A percentile compares a stretch with the other conserved stretches of the same genome.
Evolutionary conservation across 208 protist genomes (phyloP).

Genomic region (Trypanosoma cruzi): DNA sequence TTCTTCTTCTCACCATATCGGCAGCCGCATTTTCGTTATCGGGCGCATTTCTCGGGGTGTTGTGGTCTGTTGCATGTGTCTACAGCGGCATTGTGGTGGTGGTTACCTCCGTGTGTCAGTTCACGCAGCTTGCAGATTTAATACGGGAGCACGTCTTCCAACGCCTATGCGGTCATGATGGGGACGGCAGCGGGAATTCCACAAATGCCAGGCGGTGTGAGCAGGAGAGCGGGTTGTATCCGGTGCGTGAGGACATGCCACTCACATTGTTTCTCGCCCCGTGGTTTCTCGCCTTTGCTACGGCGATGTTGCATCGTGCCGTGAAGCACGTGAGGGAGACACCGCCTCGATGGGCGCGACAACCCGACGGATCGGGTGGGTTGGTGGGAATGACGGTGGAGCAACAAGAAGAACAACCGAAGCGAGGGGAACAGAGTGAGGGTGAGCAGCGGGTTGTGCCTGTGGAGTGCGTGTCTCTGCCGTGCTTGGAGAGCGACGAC

Average conservation of each 20-base stretch:
- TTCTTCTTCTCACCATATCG: slow-evolving; percentile 18
- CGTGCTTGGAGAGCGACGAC: slow-evolving; percentile 13
- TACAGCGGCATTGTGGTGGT: slow-evolving; percentile 24
- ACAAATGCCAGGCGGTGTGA: slow-evolving; percentile 1
- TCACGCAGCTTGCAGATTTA: slow-evolving; percentile 13
- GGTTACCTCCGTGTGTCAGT: slow-evolving; percentile 19
- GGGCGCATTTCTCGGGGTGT: background rate
- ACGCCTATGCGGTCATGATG: background rate
- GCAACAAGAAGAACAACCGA: background rate
- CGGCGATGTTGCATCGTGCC: slow-evolving; percentile 19
- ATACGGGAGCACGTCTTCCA: slow-evolving; percentile 12
- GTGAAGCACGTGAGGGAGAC: background rate
- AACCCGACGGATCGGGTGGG: background rate
- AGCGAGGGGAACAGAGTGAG: background rate
- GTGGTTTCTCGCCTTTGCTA: slow-evolving; percentile 35
- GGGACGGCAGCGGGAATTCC: background rate
- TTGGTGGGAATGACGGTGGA: background rate
- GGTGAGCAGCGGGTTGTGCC: background rate
- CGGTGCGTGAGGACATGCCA: slow-evolving; percentile 8
- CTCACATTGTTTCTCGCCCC: slow-evolving; percentile 30
- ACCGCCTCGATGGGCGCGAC: background rate
- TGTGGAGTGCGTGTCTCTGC: background rate
- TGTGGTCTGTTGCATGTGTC: slow-evolving; percentile 26
- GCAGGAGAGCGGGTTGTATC: slow-evolving; percentile 25
- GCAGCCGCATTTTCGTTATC: slow-evolving; percentile 8